These are phyloP conservation scores for Polyporus tsugae DNA, from an alignment of 1,284 basidiomycete genomes.

Conservation along the genomic window DNA sequence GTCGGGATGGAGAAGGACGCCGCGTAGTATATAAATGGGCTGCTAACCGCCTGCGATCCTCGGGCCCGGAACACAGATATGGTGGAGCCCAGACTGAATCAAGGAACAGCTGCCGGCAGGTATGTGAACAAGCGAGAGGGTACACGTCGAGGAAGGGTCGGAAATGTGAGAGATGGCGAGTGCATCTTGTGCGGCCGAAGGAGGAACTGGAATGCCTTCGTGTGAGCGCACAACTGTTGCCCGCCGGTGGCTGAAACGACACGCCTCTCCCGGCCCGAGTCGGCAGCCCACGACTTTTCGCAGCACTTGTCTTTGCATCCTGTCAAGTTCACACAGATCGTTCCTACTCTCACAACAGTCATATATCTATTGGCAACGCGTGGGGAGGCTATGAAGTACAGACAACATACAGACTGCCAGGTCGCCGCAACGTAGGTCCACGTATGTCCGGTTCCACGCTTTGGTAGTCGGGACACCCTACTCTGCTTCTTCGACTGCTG, in stretches of 20 bases:
- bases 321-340: constrained; percentile 23
- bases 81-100: constrained; percentile 8
- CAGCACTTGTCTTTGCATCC: constrained; percentile 17
- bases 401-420: constrained; percentile 24
- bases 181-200: constrained; percentile 20
- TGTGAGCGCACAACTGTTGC: constrained; percentile 15
- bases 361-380: constrained; percentile 18
- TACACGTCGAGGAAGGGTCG: constrained; percentile 14
- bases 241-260: constrained; percentile 27
- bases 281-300: constrained; percentile 16
- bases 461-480: constrained; percentile 4
- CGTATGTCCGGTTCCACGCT: constrained; percentile 28
- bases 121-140: constrained; percentile 16
- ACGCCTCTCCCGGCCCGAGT: constrained; percentile 24
- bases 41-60: constrained; percentile 18
- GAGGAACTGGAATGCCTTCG: constrained; percentile 9
- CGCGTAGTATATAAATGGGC: constrained; percentile 11
- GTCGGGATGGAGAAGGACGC: neutral
- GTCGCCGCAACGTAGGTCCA: constrained; percentile 29
- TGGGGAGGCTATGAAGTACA: constrained; percentile 26
- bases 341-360: constrained; percentile 25
- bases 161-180: constrained; percentile 20
- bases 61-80: constrained; percentile 13
- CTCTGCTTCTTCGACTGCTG: constrained; percentile 35
- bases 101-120: constrained; percentile 15